Evolutionary conservation across 129 eudicot genomes (phyloP).

Genomic region (Flaveria robusta): DNA sequence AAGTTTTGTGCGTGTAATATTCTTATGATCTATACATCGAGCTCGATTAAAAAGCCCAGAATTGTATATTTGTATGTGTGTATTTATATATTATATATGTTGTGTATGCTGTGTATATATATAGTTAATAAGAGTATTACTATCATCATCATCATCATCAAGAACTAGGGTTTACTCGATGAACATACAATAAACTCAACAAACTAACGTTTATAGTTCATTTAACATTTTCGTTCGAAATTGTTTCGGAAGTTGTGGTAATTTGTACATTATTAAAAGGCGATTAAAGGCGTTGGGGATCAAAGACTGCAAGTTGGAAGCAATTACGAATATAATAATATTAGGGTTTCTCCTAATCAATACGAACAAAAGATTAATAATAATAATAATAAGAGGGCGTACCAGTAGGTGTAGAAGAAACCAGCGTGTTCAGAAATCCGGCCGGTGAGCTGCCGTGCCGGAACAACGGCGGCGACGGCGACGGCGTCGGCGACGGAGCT

Average conservation of each 20-base stretch:
- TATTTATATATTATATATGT: too few species aligned
- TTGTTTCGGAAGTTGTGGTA: not conserved
- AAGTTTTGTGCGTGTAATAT: not conserved
- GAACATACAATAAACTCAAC: not conserved
- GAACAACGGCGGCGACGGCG: conserved; percentile 44
- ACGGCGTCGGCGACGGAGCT: not conserved
- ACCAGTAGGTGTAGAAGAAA: conserved; percentile 34
- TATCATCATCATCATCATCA: not conserved
- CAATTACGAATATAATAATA: not conserved
- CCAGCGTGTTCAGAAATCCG: conserved; percentile 60
- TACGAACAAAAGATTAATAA: not conserved
- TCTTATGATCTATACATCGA: not conserved
- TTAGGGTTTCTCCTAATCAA: too few species aligned
- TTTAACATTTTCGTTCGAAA: not conserved
- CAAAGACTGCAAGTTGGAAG: conserved; percentile 1
- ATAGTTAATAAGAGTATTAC: not conserved
- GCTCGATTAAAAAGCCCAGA: too few species aligned
- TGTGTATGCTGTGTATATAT: too few species aligned
- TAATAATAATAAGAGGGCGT: not conserved
- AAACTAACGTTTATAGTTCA: not conserved
- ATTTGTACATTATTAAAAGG: conserved; percentile 6
- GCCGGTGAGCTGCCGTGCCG: conserved; percentile 87
- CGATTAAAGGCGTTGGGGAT: not conserved
- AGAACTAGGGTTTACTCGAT: not conserved
- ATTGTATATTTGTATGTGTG: not conserved